These are phyloP conservation scores for Phylloboletellus chloephorus DNA, from an alignment of 1,284 basidiomycete genomes.

Conservation along the genomic window DNA sequence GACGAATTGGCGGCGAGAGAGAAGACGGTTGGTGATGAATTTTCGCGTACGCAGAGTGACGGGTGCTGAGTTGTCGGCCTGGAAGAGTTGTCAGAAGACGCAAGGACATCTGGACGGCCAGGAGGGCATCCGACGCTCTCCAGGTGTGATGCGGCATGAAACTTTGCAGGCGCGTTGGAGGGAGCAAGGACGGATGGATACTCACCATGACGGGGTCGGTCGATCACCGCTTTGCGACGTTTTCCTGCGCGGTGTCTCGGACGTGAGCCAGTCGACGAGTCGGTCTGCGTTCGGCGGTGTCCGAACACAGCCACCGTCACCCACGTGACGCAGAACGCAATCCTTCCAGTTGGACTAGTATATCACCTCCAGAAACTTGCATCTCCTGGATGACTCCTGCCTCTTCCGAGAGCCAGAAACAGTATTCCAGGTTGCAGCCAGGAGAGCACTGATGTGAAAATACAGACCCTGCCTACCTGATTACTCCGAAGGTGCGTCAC, in stretches of 20 bases:
- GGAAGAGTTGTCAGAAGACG: constrained; percentile 16
- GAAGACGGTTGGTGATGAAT: constrained; percentile 98
- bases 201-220: constrained; percentile 28
- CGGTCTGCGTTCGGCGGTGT: constrained; percentile 23
- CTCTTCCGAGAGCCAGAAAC: no score
- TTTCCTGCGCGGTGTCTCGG: constrained; percentile 25
- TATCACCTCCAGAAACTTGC: constrained; percentile 69
- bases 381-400: no score
- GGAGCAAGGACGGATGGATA: not conserved
- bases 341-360: constrained; percentile 55
- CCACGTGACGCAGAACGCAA: constrained; percentile 40
- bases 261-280: constrained; percentile 10
- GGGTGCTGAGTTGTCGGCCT: constrained; percentile 84
- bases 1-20: constrained; percentile 90
- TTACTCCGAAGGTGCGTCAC: no score
- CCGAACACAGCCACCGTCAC: constrained; percentile 25
- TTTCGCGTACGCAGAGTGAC: constrained; percentile 98
- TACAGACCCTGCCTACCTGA: no score
- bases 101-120: constrained; percentile 18
- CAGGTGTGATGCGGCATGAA: constrained; percentile 5
- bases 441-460: no score
- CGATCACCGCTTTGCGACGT: constrained; percentile 16
- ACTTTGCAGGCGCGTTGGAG: not conserved
- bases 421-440: no score
- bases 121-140: constrained; percentile 22